phyloP scores from a whole-genome alignment of 139 green algal genomes.

The Volvox africanus region DNA sequence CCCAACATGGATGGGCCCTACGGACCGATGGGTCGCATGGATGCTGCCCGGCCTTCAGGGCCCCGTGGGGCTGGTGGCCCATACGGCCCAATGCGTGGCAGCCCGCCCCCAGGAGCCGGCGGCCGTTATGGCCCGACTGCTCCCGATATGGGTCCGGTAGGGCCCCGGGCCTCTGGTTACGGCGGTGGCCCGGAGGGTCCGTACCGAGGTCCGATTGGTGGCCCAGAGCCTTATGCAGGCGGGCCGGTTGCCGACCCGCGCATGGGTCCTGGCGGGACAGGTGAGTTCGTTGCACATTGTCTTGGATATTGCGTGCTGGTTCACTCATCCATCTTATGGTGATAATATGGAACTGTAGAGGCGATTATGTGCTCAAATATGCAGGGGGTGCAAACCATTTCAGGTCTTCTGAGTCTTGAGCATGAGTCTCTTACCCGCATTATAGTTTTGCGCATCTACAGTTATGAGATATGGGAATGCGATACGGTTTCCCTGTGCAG shows the following conservation, averaged over 20 bases:
- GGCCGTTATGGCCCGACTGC: constrained; percentile 2
- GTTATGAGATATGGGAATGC: no score
- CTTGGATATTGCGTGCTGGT: neutral
- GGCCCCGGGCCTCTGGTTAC: neutral
- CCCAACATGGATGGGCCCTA: neutral
- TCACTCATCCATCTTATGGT: no score
- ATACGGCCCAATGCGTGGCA: constrained; percentile 25
- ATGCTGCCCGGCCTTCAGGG: neutral
- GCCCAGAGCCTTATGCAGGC: neutral
- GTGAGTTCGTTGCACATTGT: neutral
- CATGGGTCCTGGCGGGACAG: neutral
- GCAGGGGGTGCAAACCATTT: no score
- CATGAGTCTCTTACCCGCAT: no score
- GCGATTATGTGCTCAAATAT: no score
- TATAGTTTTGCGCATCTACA: no score
- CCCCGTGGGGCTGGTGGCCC: constrained; percentile 8
- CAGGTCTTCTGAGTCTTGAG: no score
- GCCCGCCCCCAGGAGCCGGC: constrained; percentile 10
- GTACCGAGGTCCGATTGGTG: neutral
- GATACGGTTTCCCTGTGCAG: neutral
- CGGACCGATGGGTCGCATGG: constrained; percentile 43
- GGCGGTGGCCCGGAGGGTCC: neutral
- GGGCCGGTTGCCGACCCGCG: neutral
- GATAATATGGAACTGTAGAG: no score
- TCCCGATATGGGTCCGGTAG: neutral